Base-by-base conservation (phyloP, 1,284 basidiomycete genomes). In the Fistulinella cinereoalba region DNA sequence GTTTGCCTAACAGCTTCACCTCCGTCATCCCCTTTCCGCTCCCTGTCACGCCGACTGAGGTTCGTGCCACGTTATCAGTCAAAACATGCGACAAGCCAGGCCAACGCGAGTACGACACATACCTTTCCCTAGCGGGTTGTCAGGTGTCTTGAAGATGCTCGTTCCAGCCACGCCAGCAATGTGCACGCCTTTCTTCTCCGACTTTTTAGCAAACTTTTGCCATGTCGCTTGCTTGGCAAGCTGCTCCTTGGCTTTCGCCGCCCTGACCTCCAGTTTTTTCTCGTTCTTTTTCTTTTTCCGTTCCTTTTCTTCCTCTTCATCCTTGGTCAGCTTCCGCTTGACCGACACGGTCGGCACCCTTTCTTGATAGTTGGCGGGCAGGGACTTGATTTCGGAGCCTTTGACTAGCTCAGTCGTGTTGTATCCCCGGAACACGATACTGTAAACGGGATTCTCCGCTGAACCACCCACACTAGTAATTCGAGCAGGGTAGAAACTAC, bases 131-230 rank as follows among this genome's bases (percentile, higher is more conserved):
- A 91, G 70, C 1, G 93, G 92, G 64, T 95, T 95, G 58, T 97
- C 94, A 12, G 94, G 92, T 4, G 94, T 98, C 71, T 92, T 90
- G 78, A 98, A 98, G 57, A 97, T 96, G 58, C 90, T 93, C 60
- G 87, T 92, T 33, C 93, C 93, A 44, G 89, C 74, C 22, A 92
- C 79, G 50, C 91, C 92, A 50, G 83, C 90, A 56, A 89, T 90
- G 70, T 85, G 87, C 29, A 94, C 85, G 8, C 94, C 94, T 73
- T 98, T 98, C 79, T 92, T 95, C 65, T 91, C 86, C 27, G 88
- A 85, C 73, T 97, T 97, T 73, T 95, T 96, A 11, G 95, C 90
- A 75, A 99, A 99, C 72, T 92, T 94, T 71, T 97, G 92, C 96
- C 96, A 99, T 18, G 85, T 86, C 54, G 81, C 82, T 73, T 97